These are phyloP conservation scores for Globomyces sp. DNA, from an alignment of 371 early-diverging fungal genomes.

Conservation along the genomic window DNA sequence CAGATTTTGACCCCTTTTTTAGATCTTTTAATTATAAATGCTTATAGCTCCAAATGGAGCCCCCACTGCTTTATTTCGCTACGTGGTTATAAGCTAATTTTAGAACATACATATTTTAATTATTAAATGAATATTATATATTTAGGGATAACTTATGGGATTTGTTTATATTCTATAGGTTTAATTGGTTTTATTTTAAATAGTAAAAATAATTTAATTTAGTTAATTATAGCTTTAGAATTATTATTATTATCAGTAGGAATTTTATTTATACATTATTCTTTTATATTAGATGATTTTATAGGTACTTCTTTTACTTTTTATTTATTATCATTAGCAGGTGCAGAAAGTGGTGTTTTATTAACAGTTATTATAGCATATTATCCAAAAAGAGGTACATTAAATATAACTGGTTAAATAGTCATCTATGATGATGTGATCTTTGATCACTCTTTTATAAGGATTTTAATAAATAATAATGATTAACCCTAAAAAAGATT, in stretches of 20 bases:
- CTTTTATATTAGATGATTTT: constrained; percentile 15
- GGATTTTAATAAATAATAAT: not conserved
- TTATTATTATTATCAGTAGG: constrained; percentile 28
- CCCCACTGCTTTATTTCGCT: no score
- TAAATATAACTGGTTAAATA: no score
- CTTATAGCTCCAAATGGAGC: no score
- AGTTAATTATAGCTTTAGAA: constrained; percentile 30
- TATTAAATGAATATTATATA: constrained; percentile 23
- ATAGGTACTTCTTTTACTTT: constrained; percentile 29
- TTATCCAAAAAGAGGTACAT: constrained; percentile 14
- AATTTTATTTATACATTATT: constrained; percentile 14
- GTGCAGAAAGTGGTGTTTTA: constrained; percentile 15
- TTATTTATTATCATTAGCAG: constrained; percentile 23
- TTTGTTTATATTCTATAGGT: constrained; percentile 10
- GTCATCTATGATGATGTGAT: no score
- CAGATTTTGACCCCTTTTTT: no score
- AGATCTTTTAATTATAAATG: no score
- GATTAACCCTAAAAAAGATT: not conserved
- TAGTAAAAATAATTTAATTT: constrained; percentile 24
- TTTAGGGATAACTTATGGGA: constrained; percentile 22
- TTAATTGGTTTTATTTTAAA: constrained; percentile 14
- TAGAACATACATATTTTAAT: constrained; percentile 11
- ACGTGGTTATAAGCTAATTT: constrained; percentile 16
- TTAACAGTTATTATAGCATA: constrained; percentile 12
- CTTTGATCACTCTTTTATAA: not conserved